Evolutionary conservation across 2,329 filamentous ascomycete species (phyloP), one percentile per base, ranked within the genome.

Genomic region (Purpureocillium takamizusanense): DNA sequence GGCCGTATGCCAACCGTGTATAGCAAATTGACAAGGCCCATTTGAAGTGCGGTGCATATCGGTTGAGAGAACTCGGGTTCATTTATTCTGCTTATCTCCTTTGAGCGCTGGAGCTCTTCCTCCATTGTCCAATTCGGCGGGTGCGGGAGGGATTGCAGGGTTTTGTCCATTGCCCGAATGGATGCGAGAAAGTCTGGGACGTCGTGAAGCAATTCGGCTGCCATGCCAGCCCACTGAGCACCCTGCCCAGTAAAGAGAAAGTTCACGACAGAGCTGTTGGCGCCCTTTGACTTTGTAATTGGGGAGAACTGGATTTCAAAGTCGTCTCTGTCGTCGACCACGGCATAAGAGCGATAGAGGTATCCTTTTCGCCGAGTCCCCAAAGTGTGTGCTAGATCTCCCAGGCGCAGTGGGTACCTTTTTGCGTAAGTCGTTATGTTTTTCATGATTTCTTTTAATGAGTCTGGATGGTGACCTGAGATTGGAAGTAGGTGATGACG

Each of bases 1-100:
- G 64, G 33, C 41, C 23, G 69, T 55, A 1, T 53, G 53, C 55
- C 61, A 64, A 2, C 43, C 41, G 6, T 36, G 35, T 2, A 69
- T 41, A 25, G 21, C 3, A 68, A 41, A 7, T 61, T 53, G 3
- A 62, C 51, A 2, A 69, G 40, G 2, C 58, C 53, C 4, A 69
- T 45, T 42, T 69, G 66, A 2, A 69, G 38, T 0, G 62, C 64
- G 1, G 61, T 65, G 40, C 55, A 62, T 7, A 57, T 48, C 7
- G 62, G 56, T 39, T 63, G 60, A 39, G 42, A 12, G 40, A 41
- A 35, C 43, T 25, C 21, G 21, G 21, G 21, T 25, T 25, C 21
- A 10, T 25, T 25, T 25, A 25, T 25, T 10, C 21, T 25, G 21
- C 21, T 25, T 10, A 6, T 10, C 10, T 10, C 21, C 6, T 25